Evolutionary conservation across 2,329 filamentous ascomycete species (phyloP).

Genomic region (Sporothrix brunneoviolacea): DNA sequence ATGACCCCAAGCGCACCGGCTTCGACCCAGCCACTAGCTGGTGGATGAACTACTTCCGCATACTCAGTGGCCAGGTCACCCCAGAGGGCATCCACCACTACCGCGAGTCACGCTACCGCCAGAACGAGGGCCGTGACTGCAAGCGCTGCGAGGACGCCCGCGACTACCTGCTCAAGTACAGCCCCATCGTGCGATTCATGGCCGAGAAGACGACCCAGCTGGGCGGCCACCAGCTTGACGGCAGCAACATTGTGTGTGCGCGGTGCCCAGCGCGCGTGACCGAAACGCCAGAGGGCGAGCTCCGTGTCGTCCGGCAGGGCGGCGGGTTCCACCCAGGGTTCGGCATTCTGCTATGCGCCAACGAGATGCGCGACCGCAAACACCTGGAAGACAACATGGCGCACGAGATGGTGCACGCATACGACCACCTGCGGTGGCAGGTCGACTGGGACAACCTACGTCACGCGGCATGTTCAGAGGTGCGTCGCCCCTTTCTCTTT

Average conservation of each 20-base stretch:
- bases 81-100: conserved; percentile 65
- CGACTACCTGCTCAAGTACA: conserved; percentile 78
- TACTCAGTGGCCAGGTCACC: conserved; percentile 67
- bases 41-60: conserved; percentile 84
- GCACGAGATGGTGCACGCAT: conserved; percentile 97
- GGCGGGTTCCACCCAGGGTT: conserved; percentile 83
- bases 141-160: conserved; percentile 72
- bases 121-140: conserved; percentile 73
- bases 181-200: conserved; percentile 81
- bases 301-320: conserved; percentile 53
- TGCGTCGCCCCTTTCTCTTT: conserved; percentile 31
- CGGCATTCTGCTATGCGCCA: conserved; percentile 88
- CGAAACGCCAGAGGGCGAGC: neutral
- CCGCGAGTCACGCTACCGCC: conserved; percentile 66
- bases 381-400: conserved; percentile 91
- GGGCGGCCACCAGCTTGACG: conserved; percentile 63
- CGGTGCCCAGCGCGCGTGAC: conserved; percentile 59
- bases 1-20: conserved; percentile 55
- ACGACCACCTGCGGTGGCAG: conserved; percentile 87
- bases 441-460: conserved; percentile 74
- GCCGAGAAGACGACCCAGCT: conserved; percentile 72
- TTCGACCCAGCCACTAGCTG: conserved; percentile 54
- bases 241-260: conserved; percentile 71
- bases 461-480: conserved; percentile 92
- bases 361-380: conserved; percentile 71